Base-by-base conservation (phyloP, 202 grass and related monocot genomes). In the Musa balbisiana region DNA sequence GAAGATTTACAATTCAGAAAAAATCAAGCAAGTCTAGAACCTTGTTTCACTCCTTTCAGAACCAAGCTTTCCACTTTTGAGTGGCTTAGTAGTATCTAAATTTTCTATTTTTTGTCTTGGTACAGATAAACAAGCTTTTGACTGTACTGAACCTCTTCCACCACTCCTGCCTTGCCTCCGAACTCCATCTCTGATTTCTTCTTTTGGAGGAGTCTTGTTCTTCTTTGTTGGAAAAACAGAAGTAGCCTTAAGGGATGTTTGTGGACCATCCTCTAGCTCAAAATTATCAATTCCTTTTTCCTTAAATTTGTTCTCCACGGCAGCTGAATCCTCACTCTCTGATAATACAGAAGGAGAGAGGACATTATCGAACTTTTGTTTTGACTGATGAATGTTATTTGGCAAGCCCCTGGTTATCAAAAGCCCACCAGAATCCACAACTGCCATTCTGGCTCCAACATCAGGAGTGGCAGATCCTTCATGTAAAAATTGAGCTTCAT, bases 251-350 rank as follows among this genome's bases (percentile, higher is more conserved):
- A 76, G 79, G 21, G 62, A 75, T 24, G 74, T 62, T 66, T 49
- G 73, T 53, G 58, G 65, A 6, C 64, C 80, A 72, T 80, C 71
- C 77, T 82, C 85, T 52, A 83, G 73, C 26, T 86, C 84, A 78
- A 64, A 80, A 84, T 75, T 62, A 25, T 83, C 72, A 1, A 80
- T 87, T 55, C 55, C 83, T 49, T 83, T 53, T 20, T 90, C 89
- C 71, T 81, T 77, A 84, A 80, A 86, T 74, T 92, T 84, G 81
- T 58, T 81, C 76, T 75, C 80, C 79, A 82, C 84, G 58, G 77
- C 85, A 71, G 81, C 89, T 53, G 84, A 80, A 55, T 90, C 89
- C 68, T 90, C 92, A 76, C 87, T 90, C 84, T 92, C 92, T 50
- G 82, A 88, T 81, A 90, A 76, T 27, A 86, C 80, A 85, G 77